phyloP scores from a whole-genome alignment of 768 basidiomycete species.

The Lanmaoa pseudosensibilis region DNA sequence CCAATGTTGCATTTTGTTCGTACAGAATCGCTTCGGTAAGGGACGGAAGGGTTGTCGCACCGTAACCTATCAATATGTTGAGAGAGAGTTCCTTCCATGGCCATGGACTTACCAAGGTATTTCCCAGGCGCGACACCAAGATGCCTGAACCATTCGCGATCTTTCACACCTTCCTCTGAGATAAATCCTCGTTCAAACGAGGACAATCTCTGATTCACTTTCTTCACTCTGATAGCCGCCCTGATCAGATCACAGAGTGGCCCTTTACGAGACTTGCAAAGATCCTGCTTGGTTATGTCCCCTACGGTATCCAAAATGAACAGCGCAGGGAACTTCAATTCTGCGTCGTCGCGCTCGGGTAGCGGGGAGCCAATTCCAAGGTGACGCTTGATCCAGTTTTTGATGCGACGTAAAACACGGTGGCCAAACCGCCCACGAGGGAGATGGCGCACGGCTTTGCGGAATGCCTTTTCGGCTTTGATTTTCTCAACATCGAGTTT shows the following conservation, averaged over 20 bases:
- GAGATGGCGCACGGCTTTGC: slow-evolving; percentile 41
- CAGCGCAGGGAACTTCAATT: slow-evolving; percentile 4
- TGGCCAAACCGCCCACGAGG: not conserved
- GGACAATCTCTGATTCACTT: slow-evolving; percentile 64
- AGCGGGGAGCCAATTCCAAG: not conserved
- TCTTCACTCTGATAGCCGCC: slow-evolving; percentile 57
- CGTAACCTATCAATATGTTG: slow-evolving; percentile 54
- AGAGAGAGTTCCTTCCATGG: not conserved
- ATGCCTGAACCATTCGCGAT: slow-evolving; percentile 84
- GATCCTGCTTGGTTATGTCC: slow-evolving; percentile 2
- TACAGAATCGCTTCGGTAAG: slow-evolving; percentile 74
- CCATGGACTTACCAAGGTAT: slow-evolving; percentile 61
- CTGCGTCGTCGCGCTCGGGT: not conserved
- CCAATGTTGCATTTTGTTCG: slow-evolving; percentile 63
- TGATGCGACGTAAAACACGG: slow-evolving; percentile 3
- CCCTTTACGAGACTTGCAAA: slow-evolving; percentile 22
- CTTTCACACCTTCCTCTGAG: slow-evolving; percentile 70
- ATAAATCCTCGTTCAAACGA: slow-evolving; percentile 82
- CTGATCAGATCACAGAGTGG: slow-evolving; percentile 49
- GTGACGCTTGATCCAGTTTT: slow-evolving; percentile 31
- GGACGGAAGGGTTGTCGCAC: slow-evolving; percentile 81
- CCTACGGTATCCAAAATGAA: not conserved
- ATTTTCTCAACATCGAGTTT: slow-evolving; percentile 60
- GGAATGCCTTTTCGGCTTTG: slow-evolving; percentile 53
- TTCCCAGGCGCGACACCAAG: slow-evolving; percentile 86